These are phyloP conservation scores for Penicillium corylophilum DNA, from an alignment of 2,329 filamentous ascomycete genomes.

Conservation along the genomic window DNA sequence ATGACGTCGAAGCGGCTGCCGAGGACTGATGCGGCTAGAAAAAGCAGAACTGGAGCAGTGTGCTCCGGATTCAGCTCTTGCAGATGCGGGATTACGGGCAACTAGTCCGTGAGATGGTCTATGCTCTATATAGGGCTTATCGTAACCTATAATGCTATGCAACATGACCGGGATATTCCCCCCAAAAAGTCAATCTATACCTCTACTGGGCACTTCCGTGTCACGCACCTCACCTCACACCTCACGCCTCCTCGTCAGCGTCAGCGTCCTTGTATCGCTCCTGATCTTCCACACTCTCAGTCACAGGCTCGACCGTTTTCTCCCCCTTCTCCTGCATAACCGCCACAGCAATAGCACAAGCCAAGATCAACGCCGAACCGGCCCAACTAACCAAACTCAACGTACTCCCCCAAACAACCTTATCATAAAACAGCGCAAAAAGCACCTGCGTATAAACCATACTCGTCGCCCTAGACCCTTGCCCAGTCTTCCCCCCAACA, in stretches of 20 bases:
- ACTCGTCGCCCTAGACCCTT: constrained; percentile 56
- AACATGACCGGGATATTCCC: background rate
- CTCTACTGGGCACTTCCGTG: background rate
- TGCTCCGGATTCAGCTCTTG: constrained; percentile 13
- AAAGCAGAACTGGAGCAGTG: constrained; percentile 16
- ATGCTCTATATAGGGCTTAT: background rate
- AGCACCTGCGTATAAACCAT: constrained; percentile 72
- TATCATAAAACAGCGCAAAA: constrained; percentile 65
- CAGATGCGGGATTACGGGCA: background rate
- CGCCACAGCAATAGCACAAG: constrained; percentile 64
- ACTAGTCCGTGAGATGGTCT: too few relatives aligned
- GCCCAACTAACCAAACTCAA: constrained; percentile 59
- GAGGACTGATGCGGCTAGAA: constrained; percentile 4
- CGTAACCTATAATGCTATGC: background rate
- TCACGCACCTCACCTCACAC: background rate
- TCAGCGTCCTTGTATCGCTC: constrained; percentile 8
- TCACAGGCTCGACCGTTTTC: background rate
- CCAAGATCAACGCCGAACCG: constrained; percentile 64
- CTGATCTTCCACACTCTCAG: constrained; percentile 1
- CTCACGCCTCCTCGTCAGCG: constrained; percentile 10
- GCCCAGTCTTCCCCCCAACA: constrained; percentile 6
- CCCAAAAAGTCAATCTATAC: background rate
- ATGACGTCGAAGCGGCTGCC: constrained; percentile 24
- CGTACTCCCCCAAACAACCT: constrained; percentile 61
- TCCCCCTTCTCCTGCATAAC: constrained; percentile 48